Conservation (phyloP, 495 filamentous ascomycete species). For the Neurospora sp. region DNA sequence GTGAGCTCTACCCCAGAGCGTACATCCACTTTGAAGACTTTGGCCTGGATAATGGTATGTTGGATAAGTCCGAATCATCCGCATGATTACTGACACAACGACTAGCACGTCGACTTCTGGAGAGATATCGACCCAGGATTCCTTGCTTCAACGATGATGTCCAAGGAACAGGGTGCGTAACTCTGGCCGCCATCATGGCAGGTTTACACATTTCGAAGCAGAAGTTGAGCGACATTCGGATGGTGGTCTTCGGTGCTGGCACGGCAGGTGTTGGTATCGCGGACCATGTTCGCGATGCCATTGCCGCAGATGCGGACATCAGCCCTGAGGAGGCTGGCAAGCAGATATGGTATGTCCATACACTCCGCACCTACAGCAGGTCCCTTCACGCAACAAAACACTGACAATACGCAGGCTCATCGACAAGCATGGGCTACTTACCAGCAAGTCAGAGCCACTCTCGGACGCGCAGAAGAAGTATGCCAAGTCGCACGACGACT, state of each 20-base stretch:
- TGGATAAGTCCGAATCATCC: neutral
- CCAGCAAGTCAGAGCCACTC: constrained; percentile 37
- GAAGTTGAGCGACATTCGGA: constrained; percentile 53
- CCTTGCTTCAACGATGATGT: constrained; percentile 91
- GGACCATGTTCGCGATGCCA: constrained; percentile 71
- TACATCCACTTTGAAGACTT: constrained; percentile 76
- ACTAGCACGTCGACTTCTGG: constrained; percentile 53
- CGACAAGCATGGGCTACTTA: constrained; percentile 75
- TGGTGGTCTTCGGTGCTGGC: constrained; percentile 72
- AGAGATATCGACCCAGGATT: constrained; percentile 59
- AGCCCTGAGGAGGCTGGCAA: constrained; percentile 64
- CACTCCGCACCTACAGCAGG: neutral
- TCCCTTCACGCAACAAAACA: neutral
- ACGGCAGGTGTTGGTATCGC: constrained; percentile 87
- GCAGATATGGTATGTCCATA: constrained; percentile 62
- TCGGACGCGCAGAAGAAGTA: constrained; percentile 57
- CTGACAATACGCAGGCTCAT: constrained; percentile 49
- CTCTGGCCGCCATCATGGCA: constrained; percentile 69
- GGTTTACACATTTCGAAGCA: constrained; percentile 58
- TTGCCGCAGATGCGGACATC: constrained; percentile 55
- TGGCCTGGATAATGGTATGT: constrained; percentile 41
- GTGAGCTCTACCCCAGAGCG: constrained; percentile 64
- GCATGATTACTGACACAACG: neutral
- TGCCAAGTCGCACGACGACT: constrained; percentile 55
- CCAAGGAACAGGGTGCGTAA: constrained; percentile 83